Evolutionary conservation across 805 yeast genomes (phyloP).

Genomic region (Hanseniaspora singularis): DNA sequence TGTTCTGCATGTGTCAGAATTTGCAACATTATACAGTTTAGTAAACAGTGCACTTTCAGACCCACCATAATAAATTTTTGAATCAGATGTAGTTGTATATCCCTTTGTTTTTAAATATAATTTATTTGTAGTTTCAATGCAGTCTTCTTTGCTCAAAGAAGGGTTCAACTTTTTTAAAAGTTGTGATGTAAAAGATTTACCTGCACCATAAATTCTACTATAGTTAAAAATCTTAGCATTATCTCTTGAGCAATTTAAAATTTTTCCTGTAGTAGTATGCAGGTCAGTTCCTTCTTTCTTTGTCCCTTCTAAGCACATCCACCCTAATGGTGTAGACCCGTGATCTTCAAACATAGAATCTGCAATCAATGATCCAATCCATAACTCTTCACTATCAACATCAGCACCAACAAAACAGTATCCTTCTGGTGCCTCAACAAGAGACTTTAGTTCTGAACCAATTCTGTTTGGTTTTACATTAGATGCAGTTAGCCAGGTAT

Average conservation of each 20-base stretch:
- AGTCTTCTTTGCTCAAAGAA: conserved; percentile 50
- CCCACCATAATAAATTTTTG: conserved; percentile 64
- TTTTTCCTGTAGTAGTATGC: conserved; percentile 85
- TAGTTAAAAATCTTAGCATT: conserved; percentile 94
- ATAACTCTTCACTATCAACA: conserved; percentile 93
- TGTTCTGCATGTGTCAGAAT: conserved; percentile 66
- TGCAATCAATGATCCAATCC: conserved; percentile 95
- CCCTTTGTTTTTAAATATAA: conserved; percentile 84
- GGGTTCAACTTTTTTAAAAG: conserved; percentile 76
- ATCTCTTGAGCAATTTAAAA: conserved; percentile 75
- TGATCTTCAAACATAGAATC: conserved; percentile 81
- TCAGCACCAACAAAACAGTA: conserved; percentile 95
- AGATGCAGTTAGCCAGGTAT: conserved; percentile 95
- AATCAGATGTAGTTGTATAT: conserved; percentile 20
- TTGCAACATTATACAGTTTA: conserved; percentile 75
- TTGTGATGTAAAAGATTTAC: conserved; percentile 78
- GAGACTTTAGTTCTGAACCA: conserved; percentile 87
- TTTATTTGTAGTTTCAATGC: conserved; percentile 47
- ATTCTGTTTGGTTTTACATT: conserved; percentile 76
- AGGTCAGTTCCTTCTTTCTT: conserved; percentile 85
- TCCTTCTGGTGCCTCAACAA: conserved; percentile 76
- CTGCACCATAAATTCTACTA: conserved; percentile 97
- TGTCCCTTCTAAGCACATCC: conserved; percentile 98
- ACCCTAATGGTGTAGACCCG: conserved; percentile 93
- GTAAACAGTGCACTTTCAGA: conserved; percentile 88